Conservation (phyloP, 139 green algal species). For the Chlorella sp. region DNA sequence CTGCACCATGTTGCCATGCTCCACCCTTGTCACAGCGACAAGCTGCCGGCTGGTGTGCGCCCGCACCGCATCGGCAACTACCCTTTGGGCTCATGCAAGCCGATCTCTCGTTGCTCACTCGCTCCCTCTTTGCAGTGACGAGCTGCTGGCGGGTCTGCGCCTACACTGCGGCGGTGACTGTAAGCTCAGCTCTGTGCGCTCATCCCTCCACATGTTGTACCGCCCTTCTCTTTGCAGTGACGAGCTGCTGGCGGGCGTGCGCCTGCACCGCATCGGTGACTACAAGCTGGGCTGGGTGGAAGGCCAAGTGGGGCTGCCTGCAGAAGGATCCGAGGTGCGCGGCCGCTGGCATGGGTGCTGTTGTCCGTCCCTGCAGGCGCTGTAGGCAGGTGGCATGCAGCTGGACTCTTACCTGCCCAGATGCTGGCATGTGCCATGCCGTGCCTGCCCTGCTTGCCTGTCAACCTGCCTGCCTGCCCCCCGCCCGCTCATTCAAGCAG, state of each 20-base stretch:
- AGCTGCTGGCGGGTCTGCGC: too few species aligned
- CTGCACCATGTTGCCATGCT: too few species aligned
- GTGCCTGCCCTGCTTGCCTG: background rate
- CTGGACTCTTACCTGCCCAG: too few species aligned
- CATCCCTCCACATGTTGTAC: background rate
- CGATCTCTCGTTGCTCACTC: too few species aligned
- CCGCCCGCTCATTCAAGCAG: background rate
- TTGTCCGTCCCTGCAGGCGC: background rate
- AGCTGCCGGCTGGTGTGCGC: too few species aligned
- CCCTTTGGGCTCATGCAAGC: too few species aligned
- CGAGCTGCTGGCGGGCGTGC: constrained; percentile 41
- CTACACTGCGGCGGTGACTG: too few species aligned
- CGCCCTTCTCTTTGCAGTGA: constrained; percentile 7
- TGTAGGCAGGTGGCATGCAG: background rate
- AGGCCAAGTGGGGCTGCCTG: constrained; percentile 44
- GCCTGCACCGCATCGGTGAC: constrained; percentile 46
- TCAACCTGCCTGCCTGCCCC: background rate
- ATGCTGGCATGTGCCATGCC: too few species aligned
- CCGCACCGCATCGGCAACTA: too few species aligned
- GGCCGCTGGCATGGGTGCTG: background rate
- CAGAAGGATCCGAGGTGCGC: constrained; percentile 25
- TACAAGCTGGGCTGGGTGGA: constrained; percentile 69
- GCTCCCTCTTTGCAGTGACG: too few species aligned
- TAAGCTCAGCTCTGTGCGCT: background rate
- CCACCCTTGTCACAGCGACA: background rate